Evolutionary conservation across 129 eudicot genomes (phyloP).

Genomic region (Artemisia argyi): DNA sequence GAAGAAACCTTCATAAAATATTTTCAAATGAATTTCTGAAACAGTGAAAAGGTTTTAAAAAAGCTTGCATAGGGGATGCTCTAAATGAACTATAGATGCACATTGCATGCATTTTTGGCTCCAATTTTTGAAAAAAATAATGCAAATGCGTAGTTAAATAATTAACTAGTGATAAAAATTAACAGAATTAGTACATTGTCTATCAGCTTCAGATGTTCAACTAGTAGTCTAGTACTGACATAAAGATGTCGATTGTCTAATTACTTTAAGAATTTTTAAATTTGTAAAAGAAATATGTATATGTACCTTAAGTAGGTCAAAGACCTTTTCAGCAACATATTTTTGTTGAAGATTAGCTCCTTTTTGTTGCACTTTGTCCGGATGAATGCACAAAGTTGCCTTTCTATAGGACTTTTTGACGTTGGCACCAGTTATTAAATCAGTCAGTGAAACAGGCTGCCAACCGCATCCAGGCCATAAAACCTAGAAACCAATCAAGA

Average conservation of each 20-base stretch:
- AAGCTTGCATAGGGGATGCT: too few species aligned
- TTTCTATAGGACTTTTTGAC: constrained; percentile 91
- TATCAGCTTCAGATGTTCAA: background rate
- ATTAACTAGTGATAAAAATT: background rate
- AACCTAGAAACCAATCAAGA: constrained; percentile 51
- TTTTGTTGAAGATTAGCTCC: constrained; percentile 97
- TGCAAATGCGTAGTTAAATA: background rate
- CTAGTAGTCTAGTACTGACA: background rate
- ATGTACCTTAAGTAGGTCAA: constrained; percentile 92
- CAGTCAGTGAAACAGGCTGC: constrained; percentile 99
- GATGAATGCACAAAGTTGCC: constrained; percentile 97
- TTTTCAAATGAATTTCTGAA: too few species aligned
- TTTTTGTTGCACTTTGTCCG: constrained; percentile 97
- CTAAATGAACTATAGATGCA: background rate
- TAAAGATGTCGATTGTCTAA: background rate
- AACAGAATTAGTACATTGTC: background rate
- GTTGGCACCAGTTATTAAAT: constrained; percentile 81
- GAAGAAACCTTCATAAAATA: too few species aligned
- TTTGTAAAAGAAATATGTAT: constrained; percentile 5
- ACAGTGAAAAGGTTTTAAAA: too few species aligned
- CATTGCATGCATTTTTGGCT: background rate
- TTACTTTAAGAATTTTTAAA: background rate
- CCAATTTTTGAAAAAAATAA: too few species aligned
- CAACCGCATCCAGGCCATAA: constrained; percentile 99
- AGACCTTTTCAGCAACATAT: constrained; percentile 97